phyloP scores from a whole-genome alignment of 2,329 filamentous ascomycete genomes.

The Fusarium sp. region DNA sequence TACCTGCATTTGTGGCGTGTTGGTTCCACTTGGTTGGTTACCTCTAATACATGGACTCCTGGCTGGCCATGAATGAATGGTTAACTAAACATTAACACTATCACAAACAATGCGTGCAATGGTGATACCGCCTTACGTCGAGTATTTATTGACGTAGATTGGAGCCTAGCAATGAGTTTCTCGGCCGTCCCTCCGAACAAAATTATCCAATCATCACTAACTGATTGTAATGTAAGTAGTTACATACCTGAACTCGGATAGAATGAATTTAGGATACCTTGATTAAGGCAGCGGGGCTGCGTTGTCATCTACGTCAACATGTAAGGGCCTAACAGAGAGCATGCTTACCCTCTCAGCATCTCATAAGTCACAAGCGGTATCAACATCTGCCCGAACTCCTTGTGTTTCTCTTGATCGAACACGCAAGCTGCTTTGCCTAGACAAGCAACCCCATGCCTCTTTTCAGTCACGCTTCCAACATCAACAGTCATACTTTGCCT shows the following conservation, averaged over 20 bases:
- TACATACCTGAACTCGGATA: not conserved
- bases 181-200: slow-evolving; percentile 24
- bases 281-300: slow-evolving; percentile 25
- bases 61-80: not conserved
- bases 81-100: not conserved
- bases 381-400: not conserved
- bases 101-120: slow-evolving; percentile 16
- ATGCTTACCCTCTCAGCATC: slow-evolving; percentile 24
- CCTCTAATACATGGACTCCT: slow-evolving; percentile 5
- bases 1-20: slow-evolving; percentile 30
- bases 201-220: slow-evolving; percentile 22
- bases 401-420: not conserved
- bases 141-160: slow-evolving; percentile 2
- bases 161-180: slow-evolving; percentile 7
- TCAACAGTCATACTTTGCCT: slow-evolving; percentile 2
- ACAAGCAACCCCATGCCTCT: not conserved
- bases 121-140: slow-evolving; percentile 15
- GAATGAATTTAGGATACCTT: slow-evolving; percentile 29
- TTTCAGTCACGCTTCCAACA: not conserved
- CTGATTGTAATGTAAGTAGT: not conserved
- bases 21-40: slow-evolving; percentile 27
- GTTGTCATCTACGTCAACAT: slow-evolving; percentile 24
- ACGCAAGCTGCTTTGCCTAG: slow-evolving; percentile 36
- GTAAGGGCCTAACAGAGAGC: slow-evolving; percentile 28
- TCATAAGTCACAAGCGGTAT: slow-evolving; percentile 1